A percentile compares a stretch with the other conserved stretches of the same genome.
phyloP scores from a whole-genome alignment of 805 yeast genomes.

The Lipomyces sp. region DNA sequence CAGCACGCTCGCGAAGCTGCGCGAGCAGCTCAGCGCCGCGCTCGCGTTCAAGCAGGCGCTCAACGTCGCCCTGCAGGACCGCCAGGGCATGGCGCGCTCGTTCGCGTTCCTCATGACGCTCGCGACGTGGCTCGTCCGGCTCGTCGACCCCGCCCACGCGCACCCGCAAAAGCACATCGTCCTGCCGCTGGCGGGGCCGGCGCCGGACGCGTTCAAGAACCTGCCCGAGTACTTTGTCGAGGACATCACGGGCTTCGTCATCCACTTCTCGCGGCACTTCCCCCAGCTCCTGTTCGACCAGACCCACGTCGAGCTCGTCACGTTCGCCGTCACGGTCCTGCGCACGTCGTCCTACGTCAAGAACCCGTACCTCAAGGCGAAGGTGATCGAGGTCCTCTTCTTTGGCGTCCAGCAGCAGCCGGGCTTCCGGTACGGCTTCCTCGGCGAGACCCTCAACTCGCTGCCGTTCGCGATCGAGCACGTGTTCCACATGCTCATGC shows the following conservation, averaged over 20 bases:
- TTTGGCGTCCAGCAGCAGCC: constrained; percentile 55
- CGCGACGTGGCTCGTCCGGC: constrained; percentile 63
- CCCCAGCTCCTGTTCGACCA: constrained; percentile 52
- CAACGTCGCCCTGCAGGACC: constrained; percentile 58
- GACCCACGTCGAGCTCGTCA: constrained; percentile 48
- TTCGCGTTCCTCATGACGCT: constrained; percentile 78
- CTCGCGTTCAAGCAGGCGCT: constrained; percentile 55
- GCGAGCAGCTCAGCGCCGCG: constrained; percentile 41
- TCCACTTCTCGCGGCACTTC: constrained; percentile 54
- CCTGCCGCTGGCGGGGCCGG: constrained; percentile 54
- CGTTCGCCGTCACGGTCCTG: constrained; percentile 67
- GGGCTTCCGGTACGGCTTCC: constrained; percentile 57
- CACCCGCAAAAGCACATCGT: constrained; percentile 53
- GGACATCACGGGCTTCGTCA: constrained; percentile 70
- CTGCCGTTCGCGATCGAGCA: constrained; percentile 62
- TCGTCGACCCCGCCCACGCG: constrained; percentile 66
- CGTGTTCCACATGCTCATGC: constrained; percentile 76
- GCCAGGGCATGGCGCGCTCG: constrained; percentile 57
- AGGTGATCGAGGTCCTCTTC: constrained; percentile 74
- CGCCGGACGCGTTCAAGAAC: constrained; percentile 71
- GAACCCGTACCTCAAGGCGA: constrained; percentile 89
- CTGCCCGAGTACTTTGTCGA: constrained; percentile 85
- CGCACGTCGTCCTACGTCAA: constrained; percentile 66
- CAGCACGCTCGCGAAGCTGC: constrained; percentile 45
- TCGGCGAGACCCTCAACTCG: constrained; percentile 61